A percentile compares a stretch with the other conserved stretches of the same genome.
These are phyloP conservation scores for Leccinum arenicola DNA, from an alignment of 768 basidiomycete genomes.

Conservation along the genomic window DNA sequence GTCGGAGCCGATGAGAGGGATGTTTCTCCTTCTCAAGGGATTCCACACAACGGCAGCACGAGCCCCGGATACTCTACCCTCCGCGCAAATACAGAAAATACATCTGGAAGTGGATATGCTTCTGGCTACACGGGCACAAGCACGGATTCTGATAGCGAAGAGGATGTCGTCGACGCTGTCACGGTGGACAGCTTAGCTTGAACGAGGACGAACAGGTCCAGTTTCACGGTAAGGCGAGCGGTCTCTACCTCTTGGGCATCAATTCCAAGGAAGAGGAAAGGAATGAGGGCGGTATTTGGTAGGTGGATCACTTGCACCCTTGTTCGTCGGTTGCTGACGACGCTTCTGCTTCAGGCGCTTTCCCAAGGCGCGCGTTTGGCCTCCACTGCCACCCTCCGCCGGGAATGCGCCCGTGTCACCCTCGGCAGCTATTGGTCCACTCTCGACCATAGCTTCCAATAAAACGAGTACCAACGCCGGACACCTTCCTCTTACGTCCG, in stretches of 20 bases:
- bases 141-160: constrained; percentile 37
- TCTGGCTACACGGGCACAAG: constrained; percentile 30
- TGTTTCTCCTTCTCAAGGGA: constrained; percentile 10
- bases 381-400: constrained; percentile 42
- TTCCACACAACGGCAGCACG: constrained; percentile 15
- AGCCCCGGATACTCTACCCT: constrained; percentile 19
- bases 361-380: constrained; percentile 81
- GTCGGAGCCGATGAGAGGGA: constrained; percentile 26
- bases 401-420: constrained; percentile 24
- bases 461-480: constrained; percentile 8
- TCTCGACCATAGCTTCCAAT: not conserved
- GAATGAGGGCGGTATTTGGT: constrained; percentile 78
- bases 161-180: constrained; percentile 64
- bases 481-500: constrained; percentile 21
- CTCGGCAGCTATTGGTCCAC: constrained; percentile 5
- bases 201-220: constrained; percentile 86
- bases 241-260: constrained; percentile 67
- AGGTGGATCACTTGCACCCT: constrained; percentile 17
- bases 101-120: constrained; percentile 18
- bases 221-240: constrained; percentile 84
- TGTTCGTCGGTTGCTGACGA: constrained; percentile 18
- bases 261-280: constrained; percentile 60
- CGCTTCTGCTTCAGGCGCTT: not conserved
- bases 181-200: constrained; percentile 80
- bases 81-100: constrained; percentile 8